A percentile compares a stretch with the other conserved stretches of the same genome.
Conservation (phyloP, 2,329 filamentous ascomycete genomes). For the Fusarium austroafricanum region DNA sequence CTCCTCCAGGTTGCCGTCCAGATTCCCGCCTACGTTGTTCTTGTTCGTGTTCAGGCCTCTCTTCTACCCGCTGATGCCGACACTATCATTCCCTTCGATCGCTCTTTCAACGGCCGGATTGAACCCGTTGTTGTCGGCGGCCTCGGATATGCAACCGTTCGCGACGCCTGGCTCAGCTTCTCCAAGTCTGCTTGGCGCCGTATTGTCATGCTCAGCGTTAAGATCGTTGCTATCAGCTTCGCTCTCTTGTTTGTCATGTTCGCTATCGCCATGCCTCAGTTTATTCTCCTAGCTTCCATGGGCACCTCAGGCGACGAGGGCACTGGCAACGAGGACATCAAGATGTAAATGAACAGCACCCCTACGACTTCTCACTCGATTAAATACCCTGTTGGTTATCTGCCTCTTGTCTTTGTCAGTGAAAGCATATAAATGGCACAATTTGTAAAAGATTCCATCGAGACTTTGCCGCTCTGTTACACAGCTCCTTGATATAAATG, state of each 20-base stretch:
- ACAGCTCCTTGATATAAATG: conserved; percentile 10
- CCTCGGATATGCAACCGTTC: conserved; percentile 75
- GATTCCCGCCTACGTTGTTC: conserved; percentile 80
- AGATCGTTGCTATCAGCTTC: conserved; percentile 71
- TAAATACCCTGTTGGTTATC: conserved; percentile 2
- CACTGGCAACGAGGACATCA: conserved; percentile 2
- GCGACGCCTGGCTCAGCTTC: conserved; percentile 84
- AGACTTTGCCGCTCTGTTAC: background rate
- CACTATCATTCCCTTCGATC: conserved; percentile 90
- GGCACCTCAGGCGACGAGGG: conserved; percentile 8
- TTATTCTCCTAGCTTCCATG: conserved; percentile 54
- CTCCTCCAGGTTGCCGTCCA: conserved; percentile 71
- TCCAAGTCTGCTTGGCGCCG: conserved; percentile 77
- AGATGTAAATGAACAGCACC: conserved; percentile 13
- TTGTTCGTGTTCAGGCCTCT: conserved; percentile 87
- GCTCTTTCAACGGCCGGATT: conserved; percentile 82
- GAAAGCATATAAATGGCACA: conserved; percentile 1
- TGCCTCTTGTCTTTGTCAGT: background rate
- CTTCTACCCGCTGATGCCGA: conserved; percentile 85
- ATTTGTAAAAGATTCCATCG: conserved; percentile 5
- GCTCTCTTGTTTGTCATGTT: conserved; percentile 59
- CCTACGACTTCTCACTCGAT: background rate
- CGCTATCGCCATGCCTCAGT: conserved; percentile 63
- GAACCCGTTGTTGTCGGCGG: conserved; percentile 80
- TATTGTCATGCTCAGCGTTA: conserved; percentile 79